These are phyloP conservation scores for Neurospora africana DNA, from an alignment of 495 filamentous ascomycete species.

Conservation along the genomic window DNA sequence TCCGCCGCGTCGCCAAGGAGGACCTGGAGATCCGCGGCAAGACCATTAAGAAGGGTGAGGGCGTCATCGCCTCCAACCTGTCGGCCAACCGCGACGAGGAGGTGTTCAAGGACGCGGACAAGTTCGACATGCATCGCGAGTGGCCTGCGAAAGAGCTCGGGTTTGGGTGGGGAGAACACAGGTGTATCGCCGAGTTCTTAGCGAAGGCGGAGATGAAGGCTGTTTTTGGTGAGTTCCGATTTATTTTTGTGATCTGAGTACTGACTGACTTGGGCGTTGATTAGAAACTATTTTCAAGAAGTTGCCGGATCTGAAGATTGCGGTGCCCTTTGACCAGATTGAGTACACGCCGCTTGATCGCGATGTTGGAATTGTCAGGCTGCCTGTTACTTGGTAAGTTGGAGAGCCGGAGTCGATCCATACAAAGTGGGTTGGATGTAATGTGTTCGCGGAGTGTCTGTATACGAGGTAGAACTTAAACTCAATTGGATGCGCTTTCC, in stretches of 20 bases:
- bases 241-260: too few species aligned
- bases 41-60: constrained; percentile 30
- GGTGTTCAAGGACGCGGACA: constrained; percentile 27
- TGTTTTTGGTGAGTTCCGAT: constrained; percentile 26
- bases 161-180: constrained; percentile 34
- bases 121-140: constrained; percentile 33
- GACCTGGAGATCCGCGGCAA: constrained; percentile 33
- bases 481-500: background rate
- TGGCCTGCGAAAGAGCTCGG: constrained; percentile 25
- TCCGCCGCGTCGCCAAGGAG: constrained; percentile 32
- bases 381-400: constrained; percentile 22
- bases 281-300: constrained; percentile 21
- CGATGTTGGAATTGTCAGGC: constrained; percentile 30
- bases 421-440: background rate
- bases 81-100: constrained; percentile 39
- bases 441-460: background rate
- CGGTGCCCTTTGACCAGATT: constrained; percentile 23
- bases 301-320: constrained; percentile 28
- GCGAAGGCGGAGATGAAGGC: constrained; percentile 29
- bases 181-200: constrained; percentile 34
- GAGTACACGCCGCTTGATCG: constrained; percentile 24
- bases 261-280: background rate
- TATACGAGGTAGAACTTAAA: background rate
- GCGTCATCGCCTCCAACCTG: constrained; percentile 36
- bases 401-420: background rate